Base-by-base conservation (phyloP, 805 yeast species). In the Sungouiella thailandica region DNA sequence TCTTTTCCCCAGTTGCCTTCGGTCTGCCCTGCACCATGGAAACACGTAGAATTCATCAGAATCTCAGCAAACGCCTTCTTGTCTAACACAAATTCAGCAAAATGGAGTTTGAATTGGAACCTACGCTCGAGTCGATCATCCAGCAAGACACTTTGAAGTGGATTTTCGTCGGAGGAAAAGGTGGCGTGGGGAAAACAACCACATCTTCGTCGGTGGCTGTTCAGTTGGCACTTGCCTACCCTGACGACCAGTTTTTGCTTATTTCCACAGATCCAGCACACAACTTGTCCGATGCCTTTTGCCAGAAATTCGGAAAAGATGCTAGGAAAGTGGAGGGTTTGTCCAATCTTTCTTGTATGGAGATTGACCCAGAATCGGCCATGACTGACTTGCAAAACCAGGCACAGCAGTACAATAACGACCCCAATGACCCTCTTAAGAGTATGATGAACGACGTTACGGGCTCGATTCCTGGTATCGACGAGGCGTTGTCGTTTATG, bases 191-290 rank as follows among this genome's bases (percentile, higher is more conserved):
- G 52, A 93, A 93, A 60, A 93, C 99, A 43, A 93, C 98, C 17
- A 85, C 97, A 3, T 90, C 97, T 1, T 89, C 96, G 29, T 88
- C 97, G 16, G 74, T 93, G 47, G 95, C 99, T 15, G 82, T 89
- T 43, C 97, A 93, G 63, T 74, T 93, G 58, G 97, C 98, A 12
- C 62, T 83, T 41, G 69, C 74, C 37, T 82, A 94, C 55, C 94
- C 95, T 23, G 45, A 59, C 12, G 89, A 87, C 46, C 81, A 83
- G 49, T 94, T 87, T 48, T 69, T 93, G 41, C 69, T 93, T 49
- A 93, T 93, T 50, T 89, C 96, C 20, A 89, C 97, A 1, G 99
- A 93, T 62, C 99, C 99, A 9, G 99, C 99, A 4, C 99, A 93
- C 62, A 93, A 93, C 57, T 71, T 93, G 49, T 83, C 95, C 26